phyloP scores from a whole-genome alignment of 2,329 filamentous ascomycete species.

The Botrytis medusae region DNA sequence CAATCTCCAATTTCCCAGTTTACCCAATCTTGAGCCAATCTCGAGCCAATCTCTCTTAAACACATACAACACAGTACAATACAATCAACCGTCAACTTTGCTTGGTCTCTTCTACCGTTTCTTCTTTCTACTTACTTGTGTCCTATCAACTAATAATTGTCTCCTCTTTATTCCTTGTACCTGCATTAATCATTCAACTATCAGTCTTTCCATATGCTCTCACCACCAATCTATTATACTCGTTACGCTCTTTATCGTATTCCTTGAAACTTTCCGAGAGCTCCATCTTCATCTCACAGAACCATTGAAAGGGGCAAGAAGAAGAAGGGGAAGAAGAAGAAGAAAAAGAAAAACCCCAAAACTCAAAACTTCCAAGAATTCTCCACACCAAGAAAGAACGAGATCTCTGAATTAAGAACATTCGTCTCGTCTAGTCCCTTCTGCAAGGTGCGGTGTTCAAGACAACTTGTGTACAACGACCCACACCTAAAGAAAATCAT shows the following conservation, averaged over 20 bases:
- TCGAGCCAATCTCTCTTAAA: neutral
- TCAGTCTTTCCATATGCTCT: slow-evolving; percentile 18
- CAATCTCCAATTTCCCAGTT: neutral
- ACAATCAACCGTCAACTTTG: no score
- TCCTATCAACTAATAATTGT: neutral
- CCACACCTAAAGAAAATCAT: slow-evolving; percentile 18
- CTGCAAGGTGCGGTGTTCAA: slow-evolving; percentile 19
- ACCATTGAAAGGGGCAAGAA: neutral
- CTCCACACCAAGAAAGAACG: slow-evolving; percentile 10
- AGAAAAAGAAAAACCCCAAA: neutral
- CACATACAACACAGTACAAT: neutral
- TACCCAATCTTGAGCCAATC: neutral
- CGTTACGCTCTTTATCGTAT: slow-evolving; percentile 18
- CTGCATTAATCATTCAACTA: neutral
- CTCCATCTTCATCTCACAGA: neutral
- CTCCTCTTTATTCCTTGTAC: neutral
- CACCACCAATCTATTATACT: slow-evolving; percentile 5
- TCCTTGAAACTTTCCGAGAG: slow-evolving; percentile 8
- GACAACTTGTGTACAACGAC: slow-evolving; percentile 18
- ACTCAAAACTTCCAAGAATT: neutral
- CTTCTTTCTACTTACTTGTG: neutral
- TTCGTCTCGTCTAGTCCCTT: neutral
- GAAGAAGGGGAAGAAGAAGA: neutral
- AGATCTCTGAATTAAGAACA: neutral
- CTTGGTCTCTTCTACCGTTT: neutral